Conservation (phyloP, 257 asterid species). For the Forsythia suspensa region DNA sequence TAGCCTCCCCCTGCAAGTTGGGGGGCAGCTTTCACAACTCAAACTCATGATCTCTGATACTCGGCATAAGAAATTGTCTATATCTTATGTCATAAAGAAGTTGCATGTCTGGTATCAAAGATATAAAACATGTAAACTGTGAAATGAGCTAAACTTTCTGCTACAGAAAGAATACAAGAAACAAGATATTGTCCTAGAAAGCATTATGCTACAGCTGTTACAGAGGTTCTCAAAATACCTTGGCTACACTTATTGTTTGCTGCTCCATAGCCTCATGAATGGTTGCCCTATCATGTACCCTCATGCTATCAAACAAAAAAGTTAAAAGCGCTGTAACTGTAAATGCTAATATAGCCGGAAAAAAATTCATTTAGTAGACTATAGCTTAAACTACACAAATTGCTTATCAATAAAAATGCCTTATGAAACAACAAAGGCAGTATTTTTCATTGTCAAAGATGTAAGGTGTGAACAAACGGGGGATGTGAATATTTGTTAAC, state of each 20-base stretch:
- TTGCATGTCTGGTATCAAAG: constrained; percentile 4
- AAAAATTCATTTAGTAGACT: not conserved
- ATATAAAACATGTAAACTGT: not conserved
- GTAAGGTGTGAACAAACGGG: not conserved
- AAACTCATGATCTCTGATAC: not conserved
- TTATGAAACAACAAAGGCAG: not conserved
- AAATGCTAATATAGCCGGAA: not conserved
- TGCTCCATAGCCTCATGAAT: constrained; percentile 99
- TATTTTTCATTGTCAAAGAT: not conserved
- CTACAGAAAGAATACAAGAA: constrained; percentile 4
- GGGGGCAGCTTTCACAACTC: not conserved
- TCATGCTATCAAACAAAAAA: constrained; percentile 67
- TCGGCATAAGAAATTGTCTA: not conserved
- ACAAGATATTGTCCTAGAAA: constrained; percentile 8
- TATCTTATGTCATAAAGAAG: constrained; percentile 9
- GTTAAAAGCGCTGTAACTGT: not conserved
- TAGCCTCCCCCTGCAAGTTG: not conserved
- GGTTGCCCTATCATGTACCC: constrained; percentile 94
- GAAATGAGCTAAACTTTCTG: constrained; percentile 1
- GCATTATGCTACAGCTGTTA: constrained; percentile 4
- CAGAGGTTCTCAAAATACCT: constrained; percentile 49
- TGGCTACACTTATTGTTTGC: constrained; percentile 98
- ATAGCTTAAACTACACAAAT: not conserved
- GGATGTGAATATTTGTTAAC: not conserved
- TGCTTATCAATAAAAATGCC: constrained; percentile 11